Conservation (phyloP, 441 rosid species). For the Isatis lusitanica region DNA sequence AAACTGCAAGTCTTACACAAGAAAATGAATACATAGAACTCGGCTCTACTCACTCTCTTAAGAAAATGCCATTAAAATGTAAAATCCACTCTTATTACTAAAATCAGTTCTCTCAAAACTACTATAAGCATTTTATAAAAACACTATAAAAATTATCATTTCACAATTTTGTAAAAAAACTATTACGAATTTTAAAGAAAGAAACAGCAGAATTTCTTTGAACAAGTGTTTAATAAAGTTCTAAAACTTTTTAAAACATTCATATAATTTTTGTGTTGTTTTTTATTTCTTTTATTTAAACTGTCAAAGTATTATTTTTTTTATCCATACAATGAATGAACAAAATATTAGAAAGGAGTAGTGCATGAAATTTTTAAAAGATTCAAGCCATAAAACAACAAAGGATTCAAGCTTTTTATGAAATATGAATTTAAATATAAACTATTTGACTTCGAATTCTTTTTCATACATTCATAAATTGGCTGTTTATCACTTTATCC, state of each 20-base stretch:
- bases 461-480: not conserved
- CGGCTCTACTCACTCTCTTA: not conserved
- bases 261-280: not conserved
- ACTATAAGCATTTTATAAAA: not conserved
- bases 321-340: not conserved
- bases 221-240: not conserved
- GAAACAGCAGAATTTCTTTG: not conserved
- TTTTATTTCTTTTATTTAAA: not conserved
- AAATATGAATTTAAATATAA: not conserved
- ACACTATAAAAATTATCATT: too few relatives aligned
- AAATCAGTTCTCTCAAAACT: too few relatives aligned
- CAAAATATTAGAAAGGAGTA: not conserved
- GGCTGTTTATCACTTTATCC: not conserved
- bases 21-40: not conserved
- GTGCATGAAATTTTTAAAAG: not conserved
- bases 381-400: not conserved
- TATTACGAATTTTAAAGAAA: not conserved
- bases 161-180: too few relatives aligned
- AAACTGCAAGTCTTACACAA: constrained; percentile 4
- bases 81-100: not conserved
- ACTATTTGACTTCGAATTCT: not conserved
- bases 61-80: not conserved
- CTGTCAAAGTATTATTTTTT: not conserved
- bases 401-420: not conserved
- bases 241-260: not conserved